Base-by-base conservation (phyloP, 2,329 filamentous ascomycete genomes). In the Cadophora sp. region DNA sequence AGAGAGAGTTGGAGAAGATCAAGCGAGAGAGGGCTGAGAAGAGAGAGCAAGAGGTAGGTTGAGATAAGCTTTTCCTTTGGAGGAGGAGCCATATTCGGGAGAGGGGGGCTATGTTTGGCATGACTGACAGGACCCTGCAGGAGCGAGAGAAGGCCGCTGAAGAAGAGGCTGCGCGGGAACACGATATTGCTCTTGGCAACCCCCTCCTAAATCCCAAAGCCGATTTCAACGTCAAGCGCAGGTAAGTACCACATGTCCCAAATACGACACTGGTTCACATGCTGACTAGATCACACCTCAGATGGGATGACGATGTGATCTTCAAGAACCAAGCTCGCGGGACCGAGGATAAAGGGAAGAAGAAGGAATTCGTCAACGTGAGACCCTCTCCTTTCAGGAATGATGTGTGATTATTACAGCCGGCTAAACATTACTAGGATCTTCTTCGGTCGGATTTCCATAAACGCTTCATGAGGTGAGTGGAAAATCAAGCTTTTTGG, bases 301-400 rank as follows among this genome's bases (percentile, higher is more conserved):
- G 94, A 73, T 99, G 96, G 96, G 96, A 99, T 74, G 96, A 99
- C 75, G 96, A 99, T 78, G 96, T 99, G 14, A 94, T 99, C 2
- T 99, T 99, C 82, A 98, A 97, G 83, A 99, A 99, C 79, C 96
- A 99, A 81, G 96, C 95, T 41, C 87, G 96, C 67, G 96, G 95
- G 9, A 97, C 94, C 0, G 95, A 98, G 77, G 93, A 97, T 70
- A 94, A 91, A 83, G 89, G 91, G 70, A 94, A 91, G 83, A 88
- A 86, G 80, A 96, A 95, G 83, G 94, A 97, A 80, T 99, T 99
- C 81, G 94, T 99, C 79, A 99, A 99, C 78, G 94, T 93, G 79
- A 82, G 89, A 33, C 50, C 59, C 9, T 67, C 9, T 67, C 41
- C 8, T 59, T 69, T 39, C 55, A 62, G 33, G 47, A 66, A 62